Evolutionary conservation across 2,329 filamentous ascomycete species (phyloP).

Genomic region (Hypoxylon sp.): DNA sequence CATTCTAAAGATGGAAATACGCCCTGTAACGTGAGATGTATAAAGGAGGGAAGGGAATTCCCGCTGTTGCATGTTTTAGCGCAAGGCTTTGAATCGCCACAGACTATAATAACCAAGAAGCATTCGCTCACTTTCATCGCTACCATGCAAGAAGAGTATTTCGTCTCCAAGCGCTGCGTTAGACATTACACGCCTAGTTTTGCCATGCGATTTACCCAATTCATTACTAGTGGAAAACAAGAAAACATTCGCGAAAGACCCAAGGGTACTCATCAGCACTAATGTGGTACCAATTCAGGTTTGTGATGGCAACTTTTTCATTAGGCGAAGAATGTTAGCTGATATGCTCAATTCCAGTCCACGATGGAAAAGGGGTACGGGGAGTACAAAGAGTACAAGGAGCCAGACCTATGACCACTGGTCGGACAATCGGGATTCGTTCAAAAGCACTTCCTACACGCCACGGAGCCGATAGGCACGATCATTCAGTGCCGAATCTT

Average conservation of each 20-base stretch:
- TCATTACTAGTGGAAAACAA: slow-evolving; percentile 45
- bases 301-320: slow-evolving; percentile 2
- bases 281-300: slow-evolving; percentile 32
- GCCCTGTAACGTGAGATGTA: slow-evolving; percentile 19
- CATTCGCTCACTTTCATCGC: not conserved
- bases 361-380: slow-evolving; percentile 12
- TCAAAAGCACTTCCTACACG: slow-evolving; percentile 36
- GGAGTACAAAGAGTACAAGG: slow-evolving; percentile 7
- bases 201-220: slow-evolving; percentile 44
- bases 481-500: not conserved
- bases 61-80: slow-evolving; percentile 1
- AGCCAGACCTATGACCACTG: slow-evolving; percentile 30
- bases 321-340: slow-evolving; percentile 6
- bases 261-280: slow-evolving; percentile 35
- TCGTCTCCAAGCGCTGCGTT: slow-evolving; percentile 36
- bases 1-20: slow-evolving; percentile 1
- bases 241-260: slow-evolving; percentile 45
- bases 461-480: slow-evolving; percentile 32
- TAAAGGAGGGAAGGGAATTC: slow-evolving; percentile 19
- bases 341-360: slow-evolving; percentile 23
- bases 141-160: slow-evolving; percentile 44
- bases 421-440: slow-evolving; percentile 32
- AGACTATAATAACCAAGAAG: slow-evolving; percentile 7
- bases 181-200: slow-evolving; percentile 27
- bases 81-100: not conserved